Conservation (phyloP, 2,329 filamentous ascomycete genomes). For the Emericellopsis atlantica region DNA sequence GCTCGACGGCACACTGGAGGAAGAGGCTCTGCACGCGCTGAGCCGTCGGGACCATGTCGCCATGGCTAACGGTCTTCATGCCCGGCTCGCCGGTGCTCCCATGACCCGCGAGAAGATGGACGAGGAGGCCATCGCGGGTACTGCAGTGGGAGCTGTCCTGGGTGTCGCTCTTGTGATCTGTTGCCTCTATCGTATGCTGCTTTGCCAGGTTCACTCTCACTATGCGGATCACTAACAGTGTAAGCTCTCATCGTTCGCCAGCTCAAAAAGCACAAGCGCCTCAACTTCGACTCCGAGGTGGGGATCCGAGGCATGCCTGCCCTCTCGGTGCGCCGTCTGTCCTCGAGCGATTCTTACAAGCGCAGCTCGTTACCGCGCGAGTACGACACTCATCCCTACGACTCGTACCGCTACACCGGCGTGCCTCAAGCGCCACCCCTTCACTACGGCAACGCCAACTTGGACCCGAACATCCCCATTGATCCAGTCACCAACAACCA, state of each 20-base stretch:
- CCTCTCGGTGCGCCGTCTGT: conserved; percentile 14
- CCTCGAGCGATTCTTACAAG: conserved; percentile 23
- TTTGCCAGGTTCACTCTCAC: too few relatives aligned
- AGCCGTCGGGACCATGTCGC: neutral
- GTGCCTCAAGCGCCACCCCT: neutral
- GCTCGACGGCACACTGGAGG: neutral
- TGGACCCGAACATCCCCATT: conserved; percentile 2
- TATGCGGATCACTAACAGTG: too few relatives aligned
- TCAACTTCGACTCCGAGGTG: conserved; percentile 3
- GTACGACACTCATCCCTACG: neutral
- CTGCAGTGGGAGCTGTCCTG: conserved; percentile 21
- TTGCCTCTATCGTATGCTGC: conserved; percentile 19
- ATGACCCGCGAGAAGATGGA: conserved; percentile 7
- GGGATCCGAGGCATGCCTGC: conserved; percentile 1
- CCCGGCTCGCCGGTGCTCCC: neutral
- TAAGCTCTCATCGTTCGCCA: conserved; percentile 15
- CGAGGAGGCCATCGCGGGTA: conserved; percentile 22
- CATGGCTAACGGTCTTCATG: neutral
- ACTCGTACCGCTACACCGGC: neutral
- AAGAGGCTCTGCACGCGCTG: neutral
- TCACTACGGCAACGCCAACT: conserved; percentile 3
- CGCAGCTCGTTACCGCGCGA: conserved; percentile 7
- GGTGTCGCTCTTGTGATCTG: conserved; percentile 18
- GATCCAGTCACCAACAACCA: conserved; percentile 3
- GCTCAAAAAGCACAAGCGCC: conserved; percentile 5